Conservation (phyloP, 177 flowering plant species). For the Vitis hybrid region DNA sequence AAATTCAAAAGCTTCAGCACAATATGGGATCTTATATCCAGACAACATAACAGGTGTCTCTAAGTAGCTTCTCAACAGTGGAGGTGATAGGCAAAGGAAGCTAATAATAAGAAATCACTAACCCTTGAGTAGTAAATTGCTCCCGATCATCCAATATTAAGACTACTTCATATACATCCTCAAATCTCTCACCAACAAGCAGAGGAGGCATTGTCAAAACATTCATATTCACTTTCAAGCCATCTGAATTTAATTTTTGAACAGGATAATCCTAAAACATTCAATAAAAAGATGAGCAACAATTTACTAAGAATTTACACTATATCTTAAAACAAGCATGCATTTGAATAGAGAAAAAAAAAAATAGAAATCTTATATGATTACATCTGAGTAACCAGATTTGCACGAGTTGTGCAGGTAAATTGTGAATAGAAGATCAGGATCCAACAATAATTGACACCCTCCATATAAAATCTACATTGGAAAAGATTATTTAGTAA, state of each 20-base stretch:
- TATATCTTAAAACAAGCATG: not conserved
- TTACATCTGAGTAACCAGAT: too few relatives aligned
- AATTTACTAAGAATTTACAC: not conserved
- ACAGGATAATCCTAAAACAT: conserved; percentile 25
- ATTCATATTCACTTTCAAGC: conserved; percentile 27
- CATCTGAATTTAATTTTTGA: conserved; percentile 22
- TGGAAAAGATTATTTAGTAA: too few relatives aligned
- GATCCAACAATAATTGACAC: too few relatives aligned
- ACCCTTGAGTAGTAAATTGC: conserved; percentile 77
- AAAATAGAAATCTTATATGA: not conserved
- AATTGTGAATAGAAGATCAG: too few relatives aligned
- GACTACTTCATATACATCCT: conserved; percentile 76
- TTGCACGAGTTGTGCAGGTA: too few relatives aligned
- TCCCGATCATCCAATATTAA: conserved; percentile 91
- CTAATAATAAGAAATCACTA: conserved; percentile 21
- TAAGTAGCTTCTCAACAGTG: not conserved
- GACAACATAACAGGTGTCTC: not conserved
- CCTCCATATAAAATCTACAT: too few relatives aligned
- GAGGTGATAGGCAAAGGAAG: not conserved
- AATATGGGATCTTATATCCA: not conserved
- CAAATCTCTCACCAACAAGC: conserved; percentile 68
- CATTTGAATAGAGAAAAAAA: not conserved
- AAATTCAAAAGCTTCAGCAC: not conserved
- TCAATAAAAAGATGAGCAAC: conserved; percentile 9
- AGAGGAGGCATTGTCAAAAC: conserved; percentile 71